Base-by-base conservation (phyloP, 140 eudicot genomes). In the Bidens hawaiensis region DNA sequence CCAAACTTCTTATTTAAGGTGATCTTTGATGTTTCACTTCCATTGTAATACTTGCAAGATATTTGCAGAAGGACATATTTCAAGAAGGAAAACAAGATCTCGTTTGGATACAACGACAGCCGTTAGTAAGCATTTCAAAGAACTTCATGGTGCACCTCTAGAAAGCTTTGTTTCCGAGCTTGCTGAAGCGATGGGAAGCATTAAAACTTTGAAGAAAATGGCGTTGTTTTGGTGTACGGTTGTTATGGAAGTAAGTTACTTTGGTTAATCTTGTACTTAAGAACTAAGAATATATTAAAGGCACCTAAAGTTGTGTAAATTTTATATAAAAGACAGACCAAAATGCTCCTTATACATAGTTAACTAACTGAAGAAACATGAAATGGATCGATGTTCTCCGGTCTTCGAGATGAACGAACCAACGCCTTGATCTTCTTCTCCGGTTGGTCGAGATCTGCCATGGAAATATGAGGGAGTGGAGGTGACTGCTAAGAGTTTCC, bases 151-250 rank as follows among this genome's bases (percentile, higher is more conserved):
- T 71, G 86, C 93, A 67, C 98, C 96, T 55, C 73, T 85, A 15
- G 88, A 87, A 12, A 73, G 91, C 81, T 82, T 91, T 65, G 72
- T 91, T 60, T 73, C 85, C 55, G 83, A 84, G 68, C 91, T 91
- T 38, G 78, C 96, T 76, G 96, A 87, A 81, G 96, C 94, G 23
- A 24, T 84, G 57, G 96, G 98, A 78, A 84, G 94, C 75, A 76
- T 91, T 47, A 87, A 82, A 69, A 84, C 91, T 49, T 68, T 84
- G 72, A 77, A 72, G 74, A 87, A 84, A 78, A 90, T 91, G 95
- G 94, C 91, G 13, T 65, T 76, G 40, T 80, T 82, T 63, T 91
- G 98, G 98, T 52, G 63, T n/a, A 80, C 77, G 76, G 80, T 87
- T 57, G 88, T 87, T 60, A 50, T 53, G 5, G 98, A 91, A 74